phyloP scores from a whole-genome alignment of 2,329 filamentous ascomycete genomes.

The Fusarium falciforme region DNA sequence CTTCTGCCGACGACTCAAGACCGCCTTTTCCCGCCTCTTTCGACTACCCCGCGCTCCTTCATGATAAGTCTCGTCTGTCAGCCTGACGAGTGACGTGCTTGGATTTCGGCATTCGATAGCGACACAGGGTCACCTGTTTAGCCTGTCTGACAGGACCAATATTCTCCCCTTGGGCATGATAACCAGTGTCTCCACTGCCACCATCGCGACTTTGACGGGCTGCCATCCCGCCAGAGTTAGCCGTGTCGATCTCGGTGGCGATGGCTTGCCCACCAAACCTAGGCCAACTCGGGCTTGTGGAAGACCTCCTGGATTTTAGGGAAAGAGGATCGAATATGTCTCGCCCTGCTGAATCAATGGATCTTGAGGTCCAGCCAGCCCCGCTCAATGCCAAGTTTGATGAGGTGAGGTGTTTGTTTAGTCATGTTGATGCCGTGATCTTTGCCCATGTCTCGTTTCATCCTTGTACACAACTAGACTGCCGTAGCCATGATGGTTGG shows the following conservation, averaged over 20 bases:
- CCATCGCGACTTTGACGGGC: slow-evolving; percentile 18
- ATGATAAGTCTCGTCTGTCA: slow-evolving; percentile 3
- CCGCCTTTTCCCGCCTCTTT: not conserved
- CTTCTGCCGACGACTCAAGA: slow-evolving; percentile 5
- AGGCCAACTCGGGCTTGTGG: not conserved
- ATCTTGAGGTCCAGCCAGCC: not conserved
- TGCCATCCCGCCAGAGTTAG: slow-evolving; percentile 30
- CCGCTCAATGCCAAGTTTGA: not conserved
- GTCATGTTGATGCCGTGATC: not conserved
- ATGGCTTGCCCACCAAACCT: slow-evolving; percentile 6
- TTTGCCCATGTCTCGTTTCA: not conserved
- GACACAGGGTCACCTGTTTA: slow-evolving; percentile 17
- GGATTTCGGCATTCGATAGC: slow-evolving; percentile 16
- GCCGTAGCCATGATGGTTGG: not conserved
- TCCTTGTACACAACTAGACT: not conserved
- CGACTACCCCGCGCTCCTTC: not conserved
- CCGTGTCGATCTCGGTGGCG: slow-evolving; percentile 41
- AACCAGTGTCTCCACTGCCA: slow-evolving; percentile 26
- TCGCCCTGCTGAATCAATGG: not conserved
- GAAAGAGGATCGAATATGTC: not conserved
- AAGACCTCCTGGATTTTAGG: not conserved
- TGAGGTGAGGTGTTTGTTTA: not conserved
- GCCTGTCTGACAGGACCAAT: slow-evolving; percentile 18
- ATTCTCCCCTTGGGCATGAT: slow-evolving; percentile 7
- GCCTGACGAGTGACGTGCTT: slow-evolving; percentile 13